Evolutionary conservation across 2,329 filamentous ascomycete genomes (phyloP).

Genomic region (Calonectria pseudoreteaudii): DNA sequence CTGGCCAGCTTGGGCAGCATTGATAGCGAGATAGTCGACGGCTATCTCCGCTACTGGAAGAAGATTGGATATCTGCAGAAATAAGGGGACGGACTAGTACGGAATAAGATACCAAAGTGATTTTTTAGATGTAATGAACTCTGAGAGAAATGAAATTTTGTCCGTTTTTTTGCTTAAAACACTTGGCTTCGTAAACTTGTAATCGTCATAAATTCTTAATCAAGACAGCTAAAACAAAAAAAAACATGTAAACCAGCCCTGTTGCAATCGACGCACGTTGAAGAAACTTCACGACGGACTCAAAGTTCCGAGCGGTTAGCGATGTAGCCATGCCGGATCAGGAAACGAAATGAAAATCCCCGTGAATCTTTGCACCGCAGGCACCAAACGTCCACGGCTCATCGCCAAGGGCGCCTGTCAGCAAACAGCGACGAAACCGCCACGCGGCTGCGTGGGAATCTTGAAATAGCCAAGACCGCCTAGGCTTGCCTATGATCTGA

Average conservation of each 20-base stretch:
- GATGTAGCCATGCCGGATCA: not conserved
- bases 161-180: not conserved
- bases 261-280: not conserved
- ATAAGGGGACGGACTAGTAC: not conserved
- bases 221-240: not conserved
- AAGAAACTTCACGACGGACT: not conserved
- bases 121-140: not conserved
- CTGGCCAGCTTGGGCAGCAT: constrained; percentile 18
- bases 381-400: not conserved
- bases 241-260: not conserved
- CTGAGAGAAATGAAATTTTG: not conserved
- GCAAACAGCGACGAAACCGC: not conserved
- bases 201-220: not conserved
- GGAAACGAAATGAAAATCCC: not conserved
- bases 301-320: not conserved
- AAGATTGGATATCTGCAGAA: constrained; percentile 28
- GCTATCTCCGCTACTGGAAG: constrained; percentile 29
- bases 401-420: not conserved
- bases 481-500: not conserved
- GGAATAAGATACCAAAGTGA: constrained; percentile 5
- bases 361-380: not conserved
- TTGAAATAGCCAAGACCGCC: not conserved
- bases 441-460: not conserved
- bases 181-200: not conserved
- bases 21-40: constrained; percentile 19